Evolutionary conservation across 2,329 filamentous ascomycete genomes (phyloP), one percentile per base, ranked within the genome.

Genomic region (Myriangium duriaei): DNA sequence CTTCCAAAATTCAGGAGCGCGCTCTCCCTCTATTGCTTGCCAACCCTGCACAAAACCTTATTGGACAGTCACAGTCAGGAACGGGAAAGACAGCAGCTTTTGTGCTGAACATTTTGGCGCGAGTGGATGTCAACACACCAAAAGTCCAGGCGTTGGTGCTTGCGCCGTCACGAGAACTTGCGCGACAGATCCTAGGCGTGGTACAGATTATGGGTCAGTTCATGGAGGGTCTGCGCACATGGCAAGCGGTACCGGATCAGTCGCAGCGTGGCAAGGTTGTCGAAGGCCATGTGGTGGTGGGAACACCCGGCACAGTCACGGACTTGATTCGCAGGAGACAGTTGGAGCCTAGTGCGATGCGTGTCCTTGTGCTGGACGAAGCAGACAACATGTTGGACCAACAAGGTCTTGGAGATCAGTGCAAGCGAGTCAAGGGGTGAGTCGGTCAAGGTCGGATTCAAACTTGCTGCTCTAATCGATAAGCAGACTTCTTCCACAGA

Each of bases 361-460:
- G 77, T 58, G 73, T 93, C 6, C 71, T 98, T 44, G 88, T 95
- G 40, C 71, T 98, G 37, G 91, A 98, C 53, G 91, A 98, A 65
- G 91, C 91, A 41, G 91, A 98, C 64, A 96, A 95, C 64, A 98
- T 98, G 91, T 67, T 98, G 43, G 91, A 96, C 55, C 81, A 88
- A 61, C 85, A 94, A 62, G 88, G 91, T 36, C 69, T 98, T 39
- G 91, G 91, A 37, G 91, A 96, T 42, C 91, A 98, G 63, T 96
- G 88, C 60, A 74, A 86, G 50, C 78, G 87, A 48, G 84, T 95
- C 50, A 94, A 92, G 67, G 62, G 63, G 84, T 91, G 62, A 52
- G 76, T 64, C 6, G n/a, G 11, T 2, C 34, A 10, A 11, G 3
- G 3, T 15, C n/a, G 31, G n/a, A n/a, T n/a, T n/a, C n/a, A n/a